These are phyloP conservation scores for Filobasidium wieringae DNA, from an alignment of 768 basidiomycete genomes.

Conservation along the genomic window DNA sequence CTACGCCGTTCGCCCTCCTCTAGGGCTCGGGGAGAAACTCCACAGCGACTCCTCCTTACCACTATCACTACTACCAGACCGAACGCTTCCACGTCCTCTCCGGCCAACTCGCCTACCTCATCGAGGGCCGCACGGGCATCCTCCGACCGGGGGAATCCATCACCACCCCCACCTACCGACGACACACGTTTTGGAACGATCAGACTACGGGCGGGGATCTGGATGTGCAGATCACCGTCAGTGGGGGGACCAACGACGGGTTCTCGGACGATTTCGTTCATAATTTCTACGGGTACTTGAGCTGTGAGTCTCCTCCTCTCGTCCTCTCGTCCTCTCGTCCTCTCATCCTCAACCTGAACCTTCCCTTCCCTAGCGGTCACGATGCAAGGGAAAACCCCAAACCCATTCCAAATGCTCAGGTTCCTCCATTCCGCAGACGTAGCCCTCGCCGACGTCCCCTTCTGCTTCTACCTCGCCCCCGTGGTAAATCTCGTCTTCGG, in stretches of 20 bases:
- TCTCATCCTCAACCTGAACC: not conserved
- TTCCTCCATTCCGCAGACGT: conserved; percentile 9
- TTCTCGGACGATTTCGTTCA: conserved; percentile 4
- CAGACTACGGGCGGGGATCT: not conserved
- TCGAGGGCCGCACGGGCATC: conserved; percentile 1
- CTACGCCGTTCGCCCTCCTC: no score
- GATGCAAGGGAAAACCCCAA: not conserved
- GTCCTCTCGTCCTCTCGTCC: not conserved
- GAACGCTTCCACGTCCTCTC: conserved; percentile 5
- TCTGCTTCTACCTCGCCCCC: not conserved
- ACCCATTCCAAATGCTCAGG: conserved; percentile 6
- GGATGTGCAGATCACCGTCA: not conserved
- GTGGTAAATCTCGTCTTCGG: not conserved
- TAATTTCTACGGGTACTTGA: conserved; percentile 8
- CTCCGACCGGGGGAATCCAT: not conserved
- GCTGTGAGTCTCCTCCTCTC: not conserved
- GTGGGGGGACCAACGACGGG: not conserved
- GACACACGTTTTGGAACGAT: conserved; percentile 11
- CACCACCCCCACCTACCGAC: not conserved
- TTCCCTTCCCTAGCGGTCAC: not conserved
- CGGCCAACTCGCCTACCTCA: not conserved
- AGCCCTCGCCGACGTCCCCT: conserved; percentile 2
- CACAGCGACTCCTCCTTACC: conserved; percentile 6
- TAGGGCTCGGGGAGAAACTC: not conserved
- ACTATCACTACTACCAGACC: conserved; percentile 9